Evolutionary conservation across 306 rosid genomes (phyloP), one percentile per base, ranked within the genome.

Genomic region (Luffa aegyptiaca): DNA sequence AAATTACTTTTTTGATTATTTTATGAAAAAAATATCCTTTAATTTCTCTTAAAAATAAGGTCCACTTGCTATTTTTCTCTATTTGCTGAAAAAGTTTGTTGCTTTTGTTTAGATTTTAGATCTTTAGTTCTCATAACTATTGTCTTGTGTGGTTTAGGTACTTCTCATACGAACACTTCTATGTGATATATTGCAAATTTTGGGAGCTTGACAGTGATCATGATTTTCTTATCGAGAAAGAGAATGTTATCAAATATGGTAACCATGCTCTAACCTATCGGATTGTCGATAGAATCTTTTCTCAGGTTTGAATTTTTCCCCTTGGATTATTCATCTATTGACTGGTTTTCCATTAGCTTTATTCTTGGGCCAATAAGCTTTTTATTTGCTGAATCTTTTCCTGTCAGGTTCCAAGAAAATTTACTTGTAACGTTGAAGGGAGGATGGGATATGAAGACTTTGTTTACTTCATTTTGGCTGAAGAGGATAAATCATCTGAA

Each of bases 201-300:
- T 95, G 97, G 98, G 98, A 95, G 93, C 92, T 95, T 91, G 98
- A 95, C 84, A 84, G 94, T 41, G 97, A 95, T 84, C 98, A 92
- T 78, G 98, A 92, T 85, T 95, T 95, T 87, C 81, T 92, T 87
- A 92, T 95, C 75, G 95, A 95, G 87, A 95, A 92, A 80, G 98
- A 92, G 87, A 92, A 92, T 81, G 92, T 95, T 70, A 92, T 92
- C 84, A 88, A 97, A 92, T 95, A 92, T 90, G 97, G 98, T 76
- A 95, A 92, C 89, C 93, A 95, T 36, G 97, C 98, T 0, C 97
- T 95, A 83, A 95, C 98, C 78, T 92, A 92, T 86, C 90, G 97
- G 81, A 92, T 95, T 85, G 98, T 92, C 65, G 98, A 95, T 86
- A 91, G 98, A 89, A 88, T 95, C 89, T 95, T 95, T 87, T 90